Conservation (phyloP, 441 rosid genomes). For the Mallotus japonicus region DNA sequence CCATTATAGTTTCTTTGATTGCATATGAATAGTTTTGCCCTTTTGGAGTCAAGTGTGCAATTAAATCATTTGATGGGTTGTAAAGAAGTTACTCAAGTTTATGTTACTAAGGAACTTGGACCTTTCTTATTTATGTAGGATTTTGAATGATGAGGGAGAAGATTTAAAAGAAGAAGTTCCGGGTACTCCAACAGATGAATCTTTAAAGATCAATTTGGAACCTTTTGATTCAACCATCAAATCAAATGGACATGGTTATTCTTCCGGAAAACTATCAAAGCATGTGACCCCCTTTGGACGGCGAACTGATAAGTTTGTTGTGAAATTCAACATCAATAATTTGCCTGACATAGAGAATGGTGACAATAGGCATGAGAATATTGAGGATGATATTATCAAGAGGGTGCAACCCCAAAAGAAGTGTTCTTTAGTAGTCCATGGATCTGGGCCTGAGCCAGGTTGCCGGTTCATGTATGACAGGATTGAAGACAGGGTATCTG, state of each 20-base stretch:
- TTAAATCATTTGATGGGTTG: background rate
- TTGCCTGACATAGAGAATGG: slow-evolving; percentile 39
- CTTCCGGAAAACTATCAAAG: slow-evolving; percentile 57
- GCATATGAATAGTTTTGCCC: background rate
- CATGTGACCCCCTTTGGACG: slow-evolving; percentile 79
- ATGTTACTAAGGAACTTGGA: background rate
- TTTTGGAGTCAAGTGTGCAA: background rate
- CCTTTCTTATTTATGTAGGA: slow-evolving; percentile 40
- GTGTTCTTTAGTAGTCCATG: slow-evolving; percentile 62
- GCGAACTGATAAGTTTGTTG: slow-evolving; percentile 66
- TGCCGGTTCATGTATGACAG: slow-evolving; percentile 91
- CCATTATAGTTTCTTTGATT: slow-evolving; percentile 13
- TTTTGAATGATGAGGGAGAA: slow-evolving; percentile 59
- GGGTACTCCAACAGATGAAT: slow-evolving; percentile 71
- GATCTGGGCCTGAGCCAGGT: slow-evolving; percentile 69
- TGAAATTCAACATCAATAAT: slow-evolving; percentile 59
- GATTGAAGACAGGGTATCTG: slow-evolving; percentile 75
- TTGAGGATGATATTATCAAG: slow-evolving; percentile 74
- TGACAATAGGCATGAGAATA: slow-evolving; percentile 33
- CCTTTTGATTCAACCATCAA: slow-evolving; percentile 41
- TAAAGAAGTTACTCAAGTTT: background rate
- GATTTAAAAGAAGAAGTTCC: slow-evolving; percentile 45
- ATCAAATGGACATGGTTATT: slow-evolving; percentile 53
- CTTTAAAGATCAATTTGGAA: slow-evolving; percentile 40
- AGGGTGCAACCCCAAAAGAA: slow-evolving; percentile 58